Evolutionary conservation across 805 yeast species (phyloP).

Genomic region (Candida dendrica): DNA sequence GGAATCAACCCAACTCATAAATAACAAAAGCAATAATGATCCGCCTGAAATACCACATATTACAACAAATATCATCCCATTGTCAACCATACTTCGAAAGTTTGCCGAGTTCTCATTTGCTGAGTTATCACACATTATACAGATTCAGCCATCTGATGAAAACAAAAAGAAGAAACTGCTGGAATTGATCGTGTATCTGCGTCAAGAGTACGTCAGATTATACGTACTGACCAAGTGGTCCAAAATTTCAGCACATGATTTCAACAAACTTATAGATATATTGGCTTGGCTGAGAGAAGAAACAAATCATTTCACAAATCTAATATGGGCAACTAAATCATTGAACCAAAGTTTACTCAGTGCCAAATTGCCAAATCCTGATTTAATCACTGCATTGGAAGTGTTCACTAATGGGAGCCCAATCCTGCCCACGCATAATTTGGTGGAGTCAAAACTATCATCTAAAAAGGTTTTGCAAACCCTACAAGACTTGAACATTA

Average conservation of each 20-base stretch:
- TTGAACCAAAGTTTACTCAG: slow-evolving; percentile 67
- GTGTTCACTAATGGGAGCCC: slow-evolving; percentile 78
- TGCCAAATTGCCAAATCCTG: slow-evolving; percentile 91
- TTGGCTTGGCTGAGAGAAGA: slow-evolving; percentile 83
- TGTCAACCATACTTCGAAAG: slow-evolving; percentile 50
- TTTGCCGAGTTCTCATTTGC: slow-evolving; percentile 56
- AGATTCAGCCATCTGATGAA: slow-evolving; percentile 54
- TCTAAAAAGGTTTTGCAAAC: slow-evolving; percentile 52
- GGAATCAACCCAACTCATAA: background rate
- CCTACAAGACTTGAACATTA: slow-evolving; percentile 62
- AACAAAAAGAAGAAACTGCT: slow-evolving; percentile 63
- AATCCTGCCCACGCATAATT: slow-evolving; percentile 56
- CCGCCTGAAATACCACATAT: slow-evolving; percentile 57
- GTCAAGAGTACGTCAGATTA: slow-evolving; percentile 79
- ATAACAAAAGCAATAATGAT: background rate
- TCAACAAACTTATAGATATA: slow-evolving; percentile 73
- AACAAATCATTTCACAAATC: slow-evolving; percentile 58
- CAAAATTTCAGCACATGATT: slow-evolving; percentile 59
- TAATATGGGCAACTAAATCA: slow-evolving; percentile 58
- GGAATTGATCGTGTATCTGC: slow-evolving; percentile 57
- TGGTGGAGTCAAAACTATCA: slow-evolving; percentile 44
- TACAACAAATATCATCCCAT: slow-evolving; percentile 60
- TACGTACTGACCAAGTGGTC: slow-evolving; percentile 88
- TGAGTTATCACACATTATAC: slow-evolving; percentile 53
- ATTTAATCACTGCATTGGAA: slow-evolving; percentile 78